Evolutionary conservation across 306 rosid genomes (phyloP).

Genomic region (Potentilla sterilis): DNA sequence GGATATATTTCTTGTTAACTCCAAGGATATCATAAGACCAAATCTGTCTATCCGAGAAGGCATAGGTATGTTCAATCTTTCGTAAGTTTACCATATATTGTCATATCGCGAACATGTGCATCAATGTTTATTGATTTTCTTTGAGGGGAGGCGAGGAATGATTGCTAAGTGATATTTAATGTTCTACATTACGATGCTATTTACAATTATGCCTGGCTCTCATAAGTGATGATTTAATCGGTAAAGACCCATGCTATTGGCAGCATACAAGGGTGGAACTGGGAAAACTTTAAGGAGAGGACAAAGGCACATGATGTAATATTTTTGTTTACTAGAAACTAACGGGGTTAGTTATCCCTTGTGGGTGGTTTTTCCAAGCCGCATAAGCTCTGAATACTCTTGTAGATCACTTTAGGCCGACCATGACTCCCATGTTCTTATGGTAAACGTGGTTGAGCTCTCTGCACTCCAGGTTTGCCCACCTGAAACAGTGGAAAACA

Average conservation of each 20-base stretch:
- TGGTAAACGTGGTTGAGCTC: neutral
- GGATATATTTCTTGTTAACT: conserved; percentile 70
- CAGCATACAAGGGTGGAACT: neutral
- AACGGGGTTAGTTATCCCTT: neutral
- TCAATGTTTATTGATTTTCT: neutral
- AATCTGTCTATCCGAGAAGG: conserved; percentile 91
- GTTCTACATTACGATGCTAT: neutral
- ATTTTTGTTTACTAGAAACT: neutral
- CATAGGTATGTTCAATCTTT: conserved; percentile 53
- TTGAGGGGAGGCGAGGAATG: neutral
- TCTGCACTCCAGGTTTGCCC: neutral
- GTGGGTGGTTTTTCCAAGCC: neutral
- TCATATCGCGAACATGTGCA: neutral
- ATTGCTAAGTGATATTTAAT: neutral
- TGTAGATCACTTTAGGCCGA: neutral
- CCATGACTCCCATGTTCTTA: neutral
- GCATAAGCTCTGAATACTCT: neutral
- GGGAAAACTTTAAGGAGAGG: neutral
- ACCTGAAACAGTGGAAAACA: neutral
- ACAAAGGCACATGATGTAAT: neutral
- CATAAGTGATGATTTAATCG: neutral
- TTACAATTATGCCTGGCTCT: neutral
- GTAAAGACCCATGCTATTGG: neutral
- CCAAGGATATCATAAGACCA: conserved; percentile 79
- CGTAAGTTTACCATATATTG: neutral